Conservation (phyloP, 2,329 filamentous ascomycete species). For the Aspergillus caelatus region DNA sequence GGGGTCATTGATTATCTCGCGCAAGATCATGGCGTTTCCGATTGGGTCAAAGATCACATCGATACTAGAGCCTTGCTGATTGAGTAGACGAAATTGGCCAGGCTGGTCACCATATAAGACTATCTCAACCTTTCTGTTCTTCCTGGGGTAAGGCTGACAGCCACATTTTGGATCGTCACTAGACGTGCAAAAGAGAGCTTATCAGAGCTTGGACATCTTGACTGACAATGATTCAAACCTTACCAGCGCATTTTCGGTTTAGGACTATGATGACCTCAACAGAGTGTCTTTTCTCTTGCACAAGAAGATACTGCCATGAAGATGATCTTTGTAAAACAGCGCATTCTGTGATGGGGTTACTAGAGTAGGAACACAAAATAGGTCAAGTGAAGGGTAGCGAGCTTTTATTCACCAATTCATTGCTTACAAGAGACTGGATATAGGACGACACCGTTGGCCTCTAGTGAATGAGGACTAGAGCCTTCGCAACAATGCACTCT, state of each 20-base stretch:
- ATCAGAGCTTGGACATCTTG: background rate
- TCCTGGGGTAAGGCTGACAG: constrained; percentile 24
- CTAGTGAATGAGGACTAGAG: background rate
- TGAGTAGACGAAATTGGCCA: constrained; percentile 20
- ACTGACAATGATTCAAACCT: background rate
- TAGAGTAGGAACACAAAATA: background rate
- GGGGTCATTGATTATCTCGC: constrained; percentile 23
- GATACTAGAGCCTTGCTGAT: constrained; percentile 23
- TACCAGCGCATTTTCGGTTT: constrained; percentile 14
- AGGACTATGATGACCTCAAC: background rate
- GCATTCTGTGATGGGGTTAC: background rate
- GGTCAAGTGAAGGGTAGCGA: background rate
- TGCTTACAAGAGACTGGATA: background rate
- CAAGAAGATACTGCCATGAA: background rate
- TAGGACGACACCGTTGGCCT: background rate
- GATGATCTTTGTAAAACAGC: background rate
- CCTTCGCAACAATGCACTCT: background rate
- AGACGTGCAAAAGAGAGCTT: background rate
- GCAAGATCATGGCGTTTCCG: constrained; percentile 22
- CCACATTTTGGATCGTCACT: constrained; percentile 26
- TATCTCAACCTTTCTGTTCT: constrained; percentile 20
- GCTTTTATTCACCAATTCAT: constrained; percentile 6
- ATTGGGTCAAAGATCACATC: constrained; percentile 30
- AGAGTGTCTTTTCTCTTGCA: background rate
- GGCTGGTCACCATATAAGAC: constrained; percentile 17